phyloP scores from a whole-genome alignment of 2,329 filamentous ascomycete genomes.

The Fusarium compactum region DNA sequence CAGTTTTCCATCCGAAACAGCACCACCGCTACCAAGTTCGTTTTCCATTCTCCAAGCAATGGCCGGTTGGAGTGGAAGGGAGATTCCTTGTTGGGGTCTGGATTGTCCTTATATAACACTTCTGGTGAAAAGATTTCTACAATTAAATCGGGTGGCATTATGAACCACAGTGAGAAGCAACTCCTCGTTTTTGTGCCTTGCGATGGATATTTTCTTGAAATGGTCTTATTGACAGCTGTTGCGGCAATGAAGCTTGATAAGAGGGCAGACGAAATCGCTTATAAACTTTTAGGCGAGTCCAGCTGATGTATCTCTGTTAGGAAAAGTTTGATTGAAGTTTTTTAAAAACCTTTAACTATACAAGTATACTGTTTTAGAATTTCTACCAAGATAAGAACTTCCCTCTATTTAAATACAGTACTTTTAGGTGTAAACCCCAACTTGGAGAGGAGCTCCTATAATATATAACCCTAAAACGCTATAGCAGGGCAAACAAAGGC shows the following conservation, averaged over 20 bases:
- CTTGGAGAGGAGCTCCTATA: no score
- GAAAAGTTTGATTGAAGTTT: background rate
- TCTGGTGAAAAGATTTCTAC: background rate
- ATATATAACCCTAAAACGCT: no score
- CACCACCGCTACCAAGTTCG: background rate
- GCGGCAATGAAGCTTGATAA: background rate
- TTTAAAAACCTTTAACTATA: no score
- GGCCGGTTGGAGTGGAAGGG: background rate
- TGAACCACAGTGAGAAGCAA: background rate
- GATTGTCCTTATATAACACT: background rate
- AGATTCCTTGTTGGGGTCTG: background rate
- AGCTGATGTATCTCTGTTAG: background rate
- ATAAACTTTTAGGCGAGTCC: background rate
- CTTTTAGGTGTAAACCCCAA: no score
- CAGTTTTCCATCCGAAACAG: background rate
- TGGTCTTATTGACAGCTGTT: background rate
- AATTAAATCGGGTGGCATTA: background rate
- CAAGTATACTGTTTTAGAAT: no score
- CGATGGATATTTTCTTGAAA: background rate
- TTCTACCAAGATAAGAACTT: no score
- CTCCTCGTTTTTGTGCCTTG: background rate
- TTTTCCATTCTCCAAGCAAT: background rate
- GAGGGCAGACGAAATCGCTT: background rate
- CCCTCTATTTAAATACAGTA: no score
- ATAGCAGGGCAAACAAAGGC: no score